A percentile compares a stretch with the other conserved stretches of the same genome.
phyloP scores from a whole-genome alignment of 208 protist genomes.

The Trypanosomatidae sp. region DNA sequence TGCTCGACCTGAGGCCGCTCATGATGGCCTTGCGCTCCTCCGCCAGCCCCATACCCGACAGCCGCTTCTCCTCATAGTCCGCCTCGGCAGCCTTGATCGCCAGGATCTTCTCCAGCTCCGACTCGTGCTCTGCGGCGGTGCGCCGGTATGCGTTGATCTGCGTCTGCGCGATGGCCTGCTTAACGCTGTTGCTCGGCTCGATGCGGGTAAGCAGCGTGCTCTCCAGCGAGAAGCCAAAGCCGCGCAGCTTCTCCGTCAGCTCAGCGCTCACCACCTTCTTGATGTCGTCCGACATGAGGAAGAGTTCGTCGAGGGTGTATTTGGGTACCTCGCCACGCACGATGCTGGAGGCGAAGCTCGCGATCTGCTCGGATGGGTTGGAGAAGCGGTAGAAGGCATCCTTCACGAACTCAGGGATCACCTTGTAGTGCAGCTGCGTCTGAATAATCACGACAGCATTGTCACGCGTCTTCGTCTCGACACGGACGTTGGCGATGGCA shows the following conservation, averaged over 20 bases:
- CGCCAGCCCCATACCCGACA: constrained; percentile 69
- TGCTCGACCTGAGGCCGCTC: constrained; percentile 56
- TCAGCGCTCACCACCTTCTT: constrained; percentile 53
- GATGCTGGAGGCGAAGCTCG: constrained; percentile 67
- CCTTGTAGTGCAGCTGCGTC: constrained; percentile 58
- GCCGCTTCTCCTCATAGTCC: constrained; percentile 70
- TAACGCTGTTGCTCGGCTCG: constrained; percentile 58
- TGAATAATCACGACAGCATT: constrained; percentile 70
- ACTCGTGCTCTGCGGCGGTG: constrained; percentile 63
- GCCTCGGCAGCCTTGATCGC: constrained; percentile 67
- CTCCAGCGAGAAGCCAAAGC: constrained; percentile 72
- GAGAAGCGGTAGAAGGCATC: constrained; percentile 72
- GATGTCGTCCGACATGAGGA: constrained; percentile 69
- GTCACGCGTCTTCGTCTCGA: constrained; percentile 83
- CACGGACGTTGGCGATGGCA: constrained; percentile 32
- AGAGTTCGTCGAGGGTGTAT: constrained; percentile 79
- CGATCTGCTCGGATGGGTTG: constrained; percentile 66
- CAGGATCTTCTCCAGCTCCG: constrained; percentile 66
- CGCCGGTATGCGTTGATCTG: constrained; percentile 68
- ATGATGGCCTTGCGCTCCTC: constrained; percentile 71
- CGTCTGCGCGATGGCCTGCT: constrained; percentile 78
- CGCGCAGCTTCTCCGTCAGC: constrained; percentile 53
- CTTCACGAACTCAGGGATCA: constrained; percentile 37
- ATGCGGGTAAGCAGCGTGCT: constrained; percentile 73
- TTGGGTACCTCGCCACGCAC: constrained; percentile 78